Conservation (phyloP, 2,329 filamentous ascomycete species). For the Fusarium multiceps region DNA sequence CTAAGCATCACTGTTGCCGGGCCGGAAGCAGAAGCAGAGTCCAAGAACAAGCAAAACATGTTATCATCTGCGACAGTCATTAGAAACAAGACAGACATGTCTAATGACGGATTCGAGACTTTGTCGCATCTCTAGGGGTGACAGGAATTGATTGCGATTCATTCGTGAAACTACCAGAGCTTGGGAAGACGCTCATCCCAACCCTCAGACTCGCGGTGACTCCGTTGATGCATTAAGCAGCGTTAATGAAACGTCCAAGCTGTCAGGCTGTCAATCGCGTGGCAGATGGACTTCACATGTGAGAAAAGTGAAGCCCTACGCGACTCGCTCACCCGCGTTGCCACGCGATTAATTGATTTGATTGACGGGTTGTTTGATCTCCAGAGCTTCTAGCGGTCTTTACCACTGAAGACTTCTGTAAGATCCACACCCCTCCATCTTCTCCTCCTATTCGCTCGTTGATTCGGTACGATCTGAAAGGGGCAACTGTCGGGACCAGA, state of each 20-base stretch:
- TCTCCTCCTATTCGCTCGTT: slow-evolving; percentile 5
- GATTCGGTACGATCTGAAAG: slow-evolving; percentile 2
- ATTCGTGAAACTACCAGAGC: slow-evolving; percentile 13
- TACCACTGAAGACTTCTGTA: neutral
- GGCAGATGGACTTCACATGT: slow-evolving; percentile 10
- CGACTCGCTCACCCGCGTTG: slow-evolving; percentile 26
- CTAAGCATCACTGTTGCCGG: slow-evolving; percentile 8
- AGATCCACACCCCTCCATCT: slow-evolving; percentile 13
- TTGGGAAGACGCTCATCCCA: neutral
- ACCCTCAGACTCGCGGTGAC: slow-evolving; percentile 12
- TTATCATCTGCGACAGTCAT: slow-evolving; percentile 16
- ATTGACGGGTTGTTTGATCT: neutral
- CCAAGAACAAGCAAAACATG: slow-evolving; percentile 4
- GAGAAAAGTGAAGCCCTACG: slow-evolving; percentile 9
- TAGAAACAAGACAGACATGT: slow-evolving; percentile 12
- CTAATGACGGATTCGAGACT: slow-evolving; percentile 2
- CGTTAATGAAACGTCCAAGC: slow-evolving; percentile 27
- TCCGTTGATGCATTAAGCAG: slow-evolving; percentile 17
- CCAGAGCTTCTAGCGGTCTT: neutral
- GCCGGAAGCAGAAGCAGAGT: slow-evolving; percentile 16
- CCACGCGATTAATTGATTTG: neutral
- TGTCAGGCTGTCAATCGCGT: slow-evolving; percentile 40
- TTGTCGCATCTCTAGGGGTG: neutral
- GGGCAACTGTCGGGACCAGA: neutral
- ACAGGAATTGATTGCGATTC: slow-evolving; percentile 11